These are phyloP conservation scores for Trichosporon coremiiforme DNA, from an alignment of 1,284 basidiomycete species.

Conservation along the genomic window DNA sequence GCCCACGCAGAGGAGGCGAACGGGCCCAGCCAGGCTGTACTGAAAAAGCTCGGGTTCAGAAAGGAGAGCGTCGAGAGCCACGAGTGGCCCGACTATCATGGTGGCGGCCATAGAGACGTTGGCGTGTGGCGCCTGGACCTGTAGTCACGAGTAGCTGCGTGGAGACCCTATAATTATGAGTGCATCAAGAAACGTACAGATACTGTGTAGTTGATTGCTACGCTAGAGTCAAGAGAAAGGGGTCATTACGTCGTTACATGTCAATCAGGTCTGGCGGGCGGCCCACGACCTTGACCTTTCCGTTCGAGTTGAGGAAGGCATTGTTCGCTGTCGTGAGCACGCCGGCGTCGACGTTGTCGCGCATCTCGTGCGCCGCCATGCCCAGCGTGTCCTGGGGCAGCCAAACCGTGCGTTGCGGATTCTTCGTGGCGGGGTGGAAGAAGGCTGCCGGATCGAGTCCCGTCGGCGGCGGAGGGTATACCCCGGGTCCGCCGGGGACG, in stretches of 20 bases:
- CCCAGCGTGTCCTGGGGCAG: slow-evolving; percentile 72
- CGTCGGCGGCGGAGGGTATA: slow-evolving; percentile 26
- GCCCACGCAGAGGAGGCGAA: slow-evolving; percentile 8
- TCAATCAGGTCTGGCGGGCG: slow-evolving; percentile 6
- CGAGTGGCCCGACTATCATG: slow-evolving; percentile 9
- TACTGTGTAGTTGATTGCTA: too few relatives aligned
- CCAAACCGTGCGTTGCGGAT: slow-evolving; percentile 77
- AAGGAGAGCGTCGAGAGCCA: background rate
- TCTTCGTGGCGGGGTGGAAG: slow-evolving; percentile 75
- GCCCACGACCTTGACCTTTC: slow-evolving; percentile 22
- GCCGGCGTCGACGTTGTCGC: slow-evolving; percentile 63
- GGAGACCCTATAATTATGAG: too few relatives aligned
- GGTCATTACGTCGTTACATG: background rate
- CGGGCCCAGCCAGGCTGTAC: slow-evolving; percentile 4
- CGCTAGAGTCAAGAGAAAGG: too few relatives aligned
- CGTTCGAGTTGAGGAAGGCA: slow-evolving; percentile 61
- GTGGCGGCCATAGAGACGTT: background rate
- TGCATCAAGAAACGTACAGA: too few relatives aligned
- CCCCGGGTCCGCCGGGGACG: slow-evolving; percentile 49
- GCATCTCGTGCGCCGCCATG: slow-evolving; percentile 66
- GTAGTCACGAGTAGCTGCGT: background rate
- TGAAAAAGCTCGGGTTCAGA: background rate
- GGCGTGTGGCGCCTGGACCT: background rate
- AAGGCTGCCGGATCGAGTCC: slow-evolving; percentile 60
- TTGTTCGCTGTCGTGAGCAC: slow-evolving; percentile 65